Conservation (phyloP, 306 rosid species). For the Alnus glutinosa region DNA sequence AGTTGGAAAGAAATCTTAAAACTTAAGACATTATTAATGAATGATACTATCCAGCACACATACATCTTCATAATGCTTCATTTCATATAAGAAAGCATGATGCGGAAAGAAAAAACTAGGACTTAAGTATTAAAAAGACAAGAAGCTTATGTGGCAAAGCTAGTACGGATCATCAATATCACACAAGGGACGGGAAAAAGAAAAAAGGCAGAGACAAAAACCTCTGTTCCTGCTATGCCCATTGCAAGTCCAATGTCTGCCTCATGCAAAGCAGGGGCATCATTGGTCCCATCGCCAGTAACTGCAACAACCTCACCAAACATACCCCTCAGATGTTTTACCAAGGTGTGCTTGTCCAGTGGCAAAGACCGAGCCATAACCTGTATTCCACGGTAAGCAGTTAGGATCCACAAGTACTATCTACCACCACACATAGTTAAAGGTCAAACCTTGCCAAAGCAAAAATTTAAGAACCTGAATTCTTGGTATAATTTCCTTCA, state of each 20-base stretch:
- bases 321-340: conserved; percentile 59
- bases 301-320: conserved; percentile 93
- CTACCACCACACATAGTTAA: conserved; percentile 10
- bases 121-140: not conserved
- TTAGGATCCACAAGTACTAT: conserved; percentile 21
- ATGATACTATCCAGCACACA: not conserved
- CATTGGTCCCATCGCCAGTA: conserved; percentile 96
- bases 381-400: conserved; percentile 48
- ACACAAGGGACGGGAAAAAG: not conserved
- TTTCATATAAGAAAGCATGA: not conserved
- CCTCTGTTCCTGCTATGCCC: conserved; percentile 99
- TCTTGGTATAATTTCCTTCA: conserved; percentile 65
- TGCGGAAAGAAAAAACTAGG: not conserved
- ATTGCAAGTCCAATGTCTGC: conserved; percentile 97
- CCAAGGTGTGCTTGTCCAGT: conserved; percentile 73
- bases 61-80: not conserved
- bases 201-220: conserved; percentile 29
- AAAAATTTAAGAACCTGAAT: conserved; percentile 67
- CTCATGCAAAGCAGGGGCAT: conserved; percentile 95
- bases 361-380: conserved; percentile 97
- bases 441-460: conserved; percentile 12
- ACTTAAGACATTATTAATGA: not conserved
- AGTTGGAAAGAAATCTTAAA: not conserved
- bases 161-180: not conserved
- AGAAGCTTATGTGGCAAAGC: conserved; percentile 1